These are phyloP conservation scores for Smallanthus sonchifolius DNA, from an alignment of 129 eudicot species.

Conservation along the genomic window DNA sequence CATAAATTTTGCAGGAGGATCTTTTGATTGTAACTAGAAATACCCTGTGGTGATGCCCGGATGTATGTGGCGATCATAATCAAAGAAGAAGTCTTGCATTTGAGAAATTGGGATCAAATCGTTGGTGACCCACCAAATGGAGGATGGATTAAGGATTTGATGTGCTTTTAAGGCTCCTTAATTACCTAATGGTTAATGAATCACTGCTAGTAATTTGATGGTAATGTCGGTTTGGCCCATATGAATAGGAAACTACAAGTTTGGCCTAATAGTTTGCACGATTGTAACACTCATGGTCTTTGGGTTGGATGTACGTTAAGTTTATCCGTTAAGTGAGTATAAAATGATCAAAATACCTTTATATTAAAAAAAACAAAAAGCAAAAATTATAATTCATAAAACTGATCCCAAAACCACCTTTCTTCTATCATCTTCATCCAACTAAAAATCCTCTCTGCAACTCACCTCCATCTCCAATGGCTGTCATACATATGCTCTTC, in stretches of 20 bases:
- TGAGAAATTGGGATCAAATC: slow-evolving; percentile 28
- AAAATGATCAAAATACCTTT: too few relatives aligned
- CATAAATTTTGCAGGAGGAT: slow-evolving; percentile 3
- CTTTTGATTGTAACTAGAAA: neutral
- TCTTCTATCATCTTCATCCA: slow-evolving; percentile 20
- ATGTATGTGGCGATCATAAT: slow-evolving; percentile 19
- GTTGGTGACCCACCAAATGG: slow-evolving; percentile 24
- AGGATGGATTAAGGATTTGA: slow-evolving; percentile 7
- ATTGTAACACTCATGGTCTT: too few relatives aligned
- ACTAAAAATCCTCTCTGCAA: neutral
- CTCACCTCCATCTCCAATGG: slow-evolving; percentile 16
- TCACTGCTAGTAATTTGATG: neutral
- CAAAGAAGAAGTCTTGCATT: slow-evolving; percentile 8
- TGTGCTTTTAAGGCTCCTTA: neutral
- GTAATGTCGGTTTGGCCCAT: neutral
- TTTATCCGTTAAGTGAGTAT: too few relatives aligned
- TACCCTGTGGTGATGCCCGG: neutral
- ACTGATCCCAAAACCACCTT: too few relatives aligned
- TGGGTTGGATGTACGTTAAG: too few relatives aligned
- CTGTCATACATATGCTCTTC: slow-evolving; percentile 42
- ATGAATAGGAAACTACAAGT: too few relatives aligned
- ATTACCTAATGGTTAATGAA: neutral
- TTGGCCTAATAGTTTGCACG: too few relatives aligned
- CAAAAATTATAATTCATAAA: too few relatives aligned
- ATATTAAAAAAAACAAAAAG: too few relatives aligned